Percentiles rank a stretch among this genome's conserved stretches.
phyloP scores from a whole-genome alignment of 352 stramenopile species.

The Plasmopara viticola region DNA sequence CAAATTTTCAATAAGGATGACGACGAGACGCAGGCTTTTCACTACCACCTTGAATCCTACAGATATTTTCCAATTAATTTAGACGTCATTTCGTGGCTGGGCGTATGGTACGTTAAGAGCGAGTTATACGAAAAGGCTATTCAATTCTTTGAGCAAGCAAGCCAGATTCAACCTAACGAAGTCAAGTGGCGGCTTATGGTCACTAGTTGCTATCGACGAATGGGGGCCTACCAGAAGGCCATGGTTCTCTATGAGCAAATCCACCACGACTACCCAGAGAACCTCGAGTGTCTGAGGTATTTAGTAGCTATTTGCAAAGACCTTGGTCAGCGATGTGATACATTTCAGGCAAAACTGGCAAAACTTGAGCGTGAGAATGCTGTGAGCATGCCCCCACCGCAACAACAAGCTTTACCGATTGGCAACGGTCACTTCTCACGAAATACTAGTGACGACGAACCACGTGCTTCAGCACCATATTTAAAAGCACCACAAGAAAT shows the following conservation, averaged over 20 bases:
- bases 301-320: conserved; percentile 94
- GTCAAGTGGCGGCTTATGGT: conserved; percentile 97
- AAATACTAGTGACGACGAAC: conserved; percentile 15
- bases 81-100: conserved; percentile 95
- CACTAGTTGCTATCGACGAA: conserved; percentile 92
- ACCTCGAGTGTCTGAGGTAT: conserved; percentile 88
- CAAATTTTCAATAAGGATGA: conserved; percentile 93
- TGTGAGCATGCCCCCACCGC: conserved; percentile 27
- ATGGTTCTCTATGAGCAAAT: conserved; percentile 94
- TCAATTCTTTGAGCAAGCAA: conserved; percentile 93
- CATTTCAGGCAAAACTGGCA: conserved; percentile 90
- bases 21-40: conserved; percentile 92
- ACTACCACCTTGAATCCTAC: conserved; percentile 95
- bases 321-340: conserved; percentile 86
- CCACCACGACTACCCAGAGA: conserved; percentile 91
- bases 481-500: conserved; percentile 26
- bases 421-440: conserved; percentile 20
- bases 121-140: conserved; percentile 97
- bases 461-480: conserved; percentile 5
- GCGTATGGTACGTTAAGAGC: conserved; percentile 95
- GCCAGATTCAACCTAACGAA: conserved; percentile 92
- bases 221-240: conserved; percentile 89
- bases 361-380: conserved; percentile 81
- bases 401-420: conserved; percentile 13
- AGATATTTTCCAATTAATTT: conserved; percentile 93